phyloP scores from a whole-genome alignment of 371 early-diverging fungal species.

The Mucor mucedo region DNA sequence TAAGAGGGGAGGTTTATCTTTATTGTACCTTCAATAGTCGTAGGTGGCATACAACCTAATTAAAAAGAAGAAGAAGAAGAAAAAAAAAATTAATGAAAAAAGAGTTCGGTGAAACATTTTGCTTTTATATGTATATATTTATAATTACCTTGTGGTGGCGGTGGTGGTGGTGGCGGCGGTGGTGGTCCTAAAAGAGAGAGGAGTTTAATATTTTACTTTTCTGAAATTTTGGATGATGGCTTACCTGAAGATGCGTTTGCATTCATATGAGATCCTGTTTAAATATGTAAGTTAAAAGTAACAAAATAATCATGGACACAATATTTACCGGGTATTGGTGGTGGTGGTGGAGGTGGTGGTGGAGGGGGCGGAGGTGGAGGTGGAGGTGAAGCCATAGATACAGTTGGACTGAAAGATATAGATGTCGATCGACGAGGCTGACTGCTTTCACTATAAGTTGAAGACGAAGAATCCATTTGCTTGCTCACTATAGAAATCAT shows the following conservation, averaged over 20 bases:
- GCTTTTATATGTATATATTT: too few species aligned
- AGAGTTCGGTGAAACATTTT: too few species aligned
- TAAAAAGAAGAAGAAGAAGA: neutral
- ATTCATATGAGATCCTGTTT: neutral
- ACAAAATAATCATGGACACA: neutral
- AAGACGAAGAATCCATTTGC: neutral
- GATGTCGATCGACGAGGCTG: neutral
- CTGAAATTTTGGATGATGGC: too few species aligned
- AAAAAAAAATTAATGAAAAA: neutral
- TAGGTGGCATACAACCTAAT: neutral
- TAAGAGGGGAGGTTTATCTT: neutral
- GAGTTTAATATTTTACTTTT: too few species aligned
- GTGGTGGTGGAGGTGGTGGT: constrained; percentile 23
- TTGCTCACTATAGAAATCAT: too few species aligned
- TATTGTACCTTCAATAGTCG: neutral
- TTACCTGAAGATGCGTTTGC: neutral
- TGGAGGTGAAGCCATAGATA: constrained; percentile 11
- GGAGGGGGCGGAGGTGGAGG: constrained; percentile 23
- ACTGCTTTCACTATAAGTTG: neutral
- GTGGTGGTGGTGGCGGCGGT: too few species aligned
- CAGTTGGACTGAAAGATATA: neutral
- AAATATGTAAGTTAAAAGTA: neutral
- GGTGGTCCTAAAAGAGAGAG: too few species aligned
- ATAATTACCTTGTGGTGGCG: too few species aligned
- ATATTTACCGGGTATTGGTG: constrained; percentile 1